Base-by-base conservation (phyloP, 2,329 filamentous ascomycete genomes). In the Phaeoacremonium minimum region DNA sequence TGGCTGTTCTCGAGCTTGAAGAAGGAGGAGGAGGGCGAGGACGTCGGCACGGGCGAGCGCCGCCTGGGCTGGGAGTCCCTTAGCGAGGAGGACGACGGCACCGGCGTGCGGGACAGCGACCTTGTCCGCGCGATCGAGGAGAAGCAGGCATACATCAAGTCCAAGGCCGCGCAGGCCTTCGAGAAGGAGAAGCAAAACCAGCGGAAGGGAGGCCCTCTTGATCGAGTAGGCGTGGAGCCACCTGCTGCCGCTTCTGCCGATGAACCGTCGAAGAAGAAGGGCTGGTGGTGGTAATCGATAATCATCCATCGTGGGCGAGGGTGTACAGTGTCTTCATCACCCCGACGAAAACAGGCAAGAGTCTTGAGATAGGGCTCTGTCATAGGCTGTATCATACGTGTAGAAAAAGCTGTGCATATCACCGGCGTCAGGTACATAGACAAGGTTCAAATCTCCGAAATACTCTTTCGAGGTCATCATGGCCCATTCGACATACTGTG, bases 151-250 rank as follows among this genome's bases (percentile, higher is more conserved):
- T 47, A 44, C 33, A 26, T 65, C 6, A 51, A 53, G 45, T 53
- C 62, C 20, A 65, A 67, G 52, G 65, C 66, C 20, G 61, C 58
- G 38, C 57, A 52, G 14, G 69, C 63, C 2, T 67, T 73, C 44
- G 68, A 73, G 40, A 51, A 58, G 28, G 73, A 77, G 56, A 65
- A 64, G 45, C 63, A 70, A 45, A 71, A 69, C 41, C 71, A 77
- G 60, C 60, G 60, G 41, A 56, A 45, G 11, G 73, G 73, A 15
- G 75, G 73, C 2, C 64, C 63, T 33, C 51, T 77, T 30, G 73
- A 77, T 46, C 66, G 66, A 39, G 41, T 76, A 4, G 73, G 71
- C 0, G 49, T 68, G 18, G 59, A 65, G 19, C 14, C 37, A 19
- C 49, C 42, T 28, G 44, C 40, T 41, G 43, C 39, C 15, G 49